Percentiles rank a stretch among this genome's conserved stretches.
Conservation (phyloP, 2,329 filamentous ascomycete genomes). For the Diplodia intermedia region DNA sequence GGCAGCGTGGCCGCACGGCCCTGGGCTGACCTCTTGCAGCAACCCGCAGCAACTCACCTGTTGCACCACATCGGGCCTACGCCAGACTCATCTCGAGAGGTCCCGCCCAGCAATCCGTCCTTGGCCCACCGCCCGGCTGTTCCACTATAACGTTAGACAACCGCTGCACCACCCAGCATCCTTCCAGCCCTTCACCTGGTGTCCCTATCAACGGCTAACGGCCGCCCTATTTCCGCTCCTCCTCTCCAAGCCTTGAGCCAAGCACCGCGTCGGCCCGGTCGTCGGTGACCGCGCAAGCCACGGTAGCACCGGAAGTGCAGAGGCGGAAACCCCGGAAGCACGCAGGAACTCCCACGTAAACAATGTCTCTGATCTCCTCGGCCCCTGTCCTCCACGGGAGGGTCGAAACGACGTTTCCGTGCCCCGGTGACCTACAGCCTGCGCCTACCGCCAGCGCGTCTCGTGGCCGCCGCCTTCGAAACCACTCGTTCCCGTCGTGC, state of each 20-base stretch:
- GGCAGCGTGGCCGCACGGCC: not conserved
- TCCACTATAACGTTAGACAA: conserved; percentile 10
- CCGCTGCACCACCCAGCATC: not conserved
- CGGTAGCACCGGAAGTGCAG: conserved; percentile 22
- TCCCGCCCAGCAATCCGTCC: not conserved
- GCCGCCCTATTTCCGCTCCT: not conserved
- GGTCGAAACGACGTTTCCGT: conserved; percentile 20
- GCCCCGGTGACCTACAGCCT: not conserved
- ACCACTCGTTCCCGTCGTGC: not conserved
- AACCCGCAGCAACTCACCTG: conserved; percentile 19
- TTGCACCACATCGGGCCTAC: conserved; percentile 27
- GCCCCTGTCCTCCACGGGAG: conserved; percentile 20
- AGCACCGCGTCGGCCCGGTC: conserved; percentile 16
- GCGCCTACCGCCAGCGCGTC: not conserved
- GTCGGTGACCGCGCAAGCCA: conserved; percentile 23
- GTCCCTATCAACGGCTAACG: not conserved
- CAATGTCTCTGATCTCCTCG: conserved; percentile 26
- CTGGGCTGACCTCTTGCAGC: conserved; percentile 23
- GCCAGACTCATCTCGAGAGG: conserved; percentile 26
- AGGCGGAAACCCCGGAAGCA: conserved; percentile 15
- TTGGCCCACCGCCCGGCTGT: not conserved
- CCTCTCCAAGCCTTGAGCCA: not conserved
- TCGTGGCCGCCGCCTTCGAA: conserved; percentile 10
- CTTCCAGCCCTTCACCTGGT: not conserved
- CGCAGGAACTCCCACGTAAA: not conserved